Evolutionary conservation across 306 rosid species (phyloP).

Genomic region (Cucurbita argyrosperma): DNA sequence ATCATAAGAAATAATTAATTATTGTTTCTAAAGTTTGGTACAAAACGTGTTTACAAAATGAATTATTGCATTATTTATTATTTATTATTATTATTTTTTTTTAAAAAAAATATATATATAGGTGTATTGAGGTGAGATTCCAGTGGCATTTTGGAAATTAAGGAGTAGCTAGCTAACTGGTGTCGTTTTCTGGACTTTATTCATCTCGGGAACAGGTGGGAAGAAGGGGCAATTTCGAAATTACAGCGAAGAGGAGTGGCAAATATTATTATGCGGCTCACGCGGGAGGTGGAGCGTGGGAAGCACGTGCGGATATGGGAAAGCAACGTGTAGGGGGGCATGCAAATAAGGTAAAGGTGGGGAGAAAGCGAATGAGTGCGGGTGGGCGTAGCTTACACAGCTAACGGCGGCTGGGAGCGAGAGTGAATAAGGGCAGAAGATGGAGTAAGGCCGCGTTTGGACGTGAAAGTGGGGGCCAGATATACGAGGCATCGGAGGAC

Average conservation of each 20-base stretch:
- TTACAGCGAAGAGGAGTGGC: neutral
- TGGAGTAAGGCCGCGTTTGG: constrained; percentile 22
- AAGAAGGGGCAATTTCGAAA: neutral
- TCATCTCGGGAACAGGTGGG: neutral
- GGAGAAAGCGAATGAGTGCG: neutral
- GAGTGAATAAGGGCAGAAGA: constrained; percentile 23
- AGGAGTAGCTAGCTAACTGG: neutral
- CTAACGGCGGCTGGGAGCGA: constrained; percentile 42
- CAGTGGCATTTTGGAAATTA: neutral
- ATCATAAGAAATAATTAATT: no score
- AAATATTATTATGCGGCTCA: neutral
- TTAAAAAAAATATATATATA: neutral
- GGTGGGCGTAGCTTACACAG: constrained; percentile 31
- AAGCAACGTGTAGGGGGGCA: neutral
- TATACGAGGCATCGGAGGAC: neutral
- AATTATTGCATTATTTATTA: no score
- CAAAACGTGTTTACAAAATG: no score
- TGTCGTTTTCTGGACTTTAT: neutral
- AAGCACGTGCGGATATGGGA: neutral
- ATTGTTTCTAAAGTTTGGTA: no score
- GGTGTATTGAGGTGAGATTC: neutral
- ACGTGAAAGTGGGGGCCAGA: constrained; percentile 20
- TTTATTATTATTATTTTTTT: no score
- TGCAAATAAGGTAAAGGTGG: neutral
- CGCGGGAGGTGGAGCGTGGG: neutral